Base-by-base conservation (phyloP, 345 rosid genomes). In the Diplotaxis tenuifolia region DNA sequence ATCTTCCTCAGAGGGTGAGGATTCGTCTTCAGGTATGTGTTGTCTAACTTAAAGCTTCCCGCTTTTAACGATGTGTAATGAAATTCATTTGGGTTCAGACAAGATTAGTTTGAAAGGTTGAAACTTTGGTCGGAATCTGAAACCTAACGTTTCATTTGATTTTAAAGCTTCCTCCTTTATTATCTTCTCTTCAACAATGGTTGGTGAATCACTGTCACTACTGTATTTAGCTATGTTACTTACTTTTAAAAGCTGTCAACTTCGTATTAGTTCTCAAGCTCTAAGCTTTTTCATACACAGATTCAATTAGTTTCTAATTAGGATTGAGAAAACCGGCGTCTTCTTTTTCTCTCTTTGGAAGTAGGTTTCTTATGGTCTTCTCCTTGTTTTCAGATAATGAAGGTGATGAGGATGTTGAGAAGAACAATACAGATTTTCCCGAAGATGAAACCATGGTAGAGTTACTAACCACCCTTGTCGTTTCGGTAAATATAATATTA, bases 1-100 rank as follows among this genome's bases (percentile, higher is more conserved):
- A 0, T 85, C 88, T 1, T 86, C 85, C 10, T 87, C 92, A 0
- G 82, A 84, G 20, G 85, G 85, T 4, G 68, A 79, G 49, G 81
- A 68, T 74, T 85, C 85, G 21, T 18, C 62, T 78, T 87, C 96
- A 45, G 93, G 84, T 86, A 21, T 67, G 15, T 62, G 31, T 50
- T 19, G 9, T n/a, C 62, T 50, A 4, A 20, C 58, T 55, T 6
- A 12, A 23, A 12, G 60, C 60, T 12, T 2, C 60, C 60, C 18
- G 27, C 49, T 61, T n/a, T 19, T 11, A 11, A 7, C 50, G 20
- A 11, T 19, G 22, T 63, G 67, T 28, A 47, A 1, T 0, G 12
- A 45, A 45, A 42, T 63, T 56, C 9, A 12, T 38, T 42, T 21
- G 49, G 10, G 55, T 36, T 61, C 29, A 9, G 12, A 25, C 53